A percentile compares a stretch with the other conserved stretches of the same genome.
phyloP scores from a whole-genome alignment of 2,329 filamentous ascomycete species.

The Pseudonectria foliicola region DNA sequence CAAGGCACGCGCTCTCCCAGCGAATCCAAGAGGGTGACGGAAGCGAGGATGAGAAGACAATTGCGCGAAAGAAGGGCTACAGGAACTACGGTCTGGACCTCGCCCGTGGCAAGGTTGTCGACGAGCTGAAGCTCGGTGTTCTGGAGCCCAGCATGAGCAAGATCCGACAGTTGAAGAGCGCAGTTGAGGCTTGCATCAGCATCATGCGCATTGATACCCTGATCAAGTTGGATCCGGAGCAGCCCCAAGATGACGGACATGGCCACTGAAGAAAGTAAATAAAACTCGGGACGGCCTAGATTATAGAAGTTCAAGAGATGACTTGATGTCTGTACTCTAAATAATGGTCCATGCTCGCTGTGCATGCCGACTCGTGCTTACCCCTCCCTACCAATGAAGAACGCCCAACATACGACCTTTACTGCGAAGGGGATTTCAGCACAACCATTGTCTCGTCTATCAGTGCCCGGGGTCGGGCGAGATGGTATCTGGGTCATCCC shows the following conservation, averaged over 20 bases:
- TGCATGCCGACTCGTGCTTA: too few relatives aligned
- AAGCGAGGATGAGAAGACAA: conserved; percentile 78
- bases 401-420: too few relatives aligned
- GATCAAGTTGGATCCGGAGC: conserved; percentile 94
- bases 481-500: too few relatives aligned
- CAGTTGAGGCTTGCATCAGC: conserved; percentile 95
- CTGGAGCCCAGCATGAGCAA: conserved; percentile 98
- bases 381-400: too few relatives aligned
- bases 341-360: too few relatives aligned
- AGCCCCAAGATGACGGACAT: conserved; percentile 71
- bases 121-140: conserved; percentile 90
- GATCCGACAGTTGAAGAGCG: conserved; percentile 95
- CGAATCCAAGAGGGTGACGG: conserved; percentile 80
- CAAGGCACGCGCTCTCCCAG: conserved; percentile 88
- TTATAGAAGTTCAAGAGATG: conserved; percentile 22
- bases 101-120: conserved; percentile 79
- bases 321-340: conserved; percentile 11
- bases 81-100: conserved; percentile 97
- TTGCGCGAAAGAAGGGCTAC: conserved; percentile 93
- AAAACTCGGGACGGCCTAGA: conserved; percentile 15
- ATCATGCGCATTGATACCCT: conserved; percentile 99
- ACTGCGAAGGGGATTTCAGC: too few relatives aligned
- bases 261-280: conserved; percentile 54
- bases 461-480: too few relatives aligned
- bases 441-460: too few relatives aligned